A percentile compares a stretch with the other conserved stretches of the same genome.
Conservation (phyloP, 2,329 filamentous ascomycete species). For the Rutstroemia sp. region DNA sequence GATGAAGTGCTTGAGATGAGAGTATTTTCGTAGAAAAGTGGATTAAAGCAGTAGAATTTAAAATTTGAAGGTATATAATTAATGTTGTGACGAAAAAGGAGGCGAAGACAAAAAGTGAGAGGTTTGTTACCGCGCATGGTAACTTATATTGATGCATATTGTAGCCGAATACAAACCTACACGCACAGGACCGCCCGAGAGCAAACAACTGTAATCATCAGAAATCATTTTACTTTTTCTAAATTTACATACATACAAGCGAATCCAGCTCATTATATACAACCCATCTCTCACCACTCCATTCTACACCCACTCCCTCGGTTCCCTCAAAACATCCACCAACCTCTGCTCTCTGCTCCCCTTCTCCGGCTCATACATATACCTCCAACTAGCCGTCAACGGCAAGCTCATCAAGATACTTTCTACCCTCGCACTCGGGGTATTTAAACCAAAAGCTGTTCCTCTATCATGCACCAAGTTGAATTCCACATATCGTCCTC, state of each 20-base stretch:
- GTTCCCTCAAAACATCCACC: conserved; percentile 60
- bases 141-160: too few relatives aligned
- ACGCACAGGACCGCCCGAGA: too few relatives aligned
- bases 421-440: conserved; percentile 84
- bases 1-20: too few relatives aligned
- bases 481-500: conserved; percentile 97
- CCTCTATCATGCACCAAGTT: conserved; percentile 96
- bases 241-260: conserved; percentile 5
- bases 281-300: not conserved
- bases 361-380: conserved; percentile 82
- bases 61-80: too few relatives aligned
- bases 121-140: too few relatives aligned
- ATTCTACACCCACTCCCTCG: conserved; percentile 57
- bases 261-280: conserved; percentile 5
- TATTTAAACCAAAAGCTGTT: conserved; percentile 89
- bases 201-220: not conserved
- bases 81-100: too few relatives aligned
- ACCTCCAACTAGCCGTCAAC: conserved; percentile 86
- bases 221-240: not conserved
- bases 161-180: too few relatives aligned
- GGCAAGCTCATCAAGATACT: conserved; percentile 97
- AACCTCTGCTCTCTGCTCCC: conserved; percentile 72
- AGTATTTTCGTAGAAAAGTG: too few relatives aligned
- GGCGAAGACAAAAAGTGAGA: too few relatives aligned
- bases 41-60: too few relatives aligned